Evolutionary conservation across 129 eudicot genomes (phyloP), one percentile per base, ranked within the genome.

Genomic region (Erigeron canadensis): DNA sequence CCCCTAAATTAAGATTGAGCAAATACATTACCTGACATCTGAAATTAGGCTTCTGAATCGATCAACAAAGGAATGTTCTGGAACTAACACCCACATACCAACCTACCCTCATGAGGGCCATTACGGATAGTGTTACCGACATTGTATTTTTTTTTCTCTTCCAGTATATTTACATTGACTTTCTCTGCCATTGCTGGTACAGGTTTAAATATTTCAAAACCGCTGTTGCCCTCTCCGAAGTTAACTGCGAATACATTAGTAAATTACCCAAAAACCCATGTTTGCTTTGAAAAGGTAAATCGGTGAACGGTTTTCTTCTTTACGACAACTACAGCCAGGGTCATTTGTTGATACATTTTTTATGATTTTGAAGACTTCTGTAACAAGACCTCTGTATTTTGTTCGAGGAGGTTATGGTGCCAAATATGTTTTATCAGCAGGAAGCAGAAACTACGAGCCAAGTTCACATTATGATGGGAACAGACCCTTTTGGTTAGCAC

Each of bases 401-500:
- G 40, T 53, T 56, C 72, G 5, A 66, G 73, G 53, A 63, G 54
- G 63, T 69, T 54, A 77, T 71, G 70, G 69, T 71, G 17, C 80
- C 51, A 81, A 55, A 65, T 67, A 53, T 77, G 69, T 59, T 60
- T 45, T 59, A n/a, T 74, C 80, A 62, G 79, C 57, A n/a, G 84
- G 80, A 72, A 70, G 85, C 65, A 80, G 80, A 73, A 73, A 86
- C 76, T 74, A 72, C 4, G 81, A 72, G 63, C 71, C 68, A 65
- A 67, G 75, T 70, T 63, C 58, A 67, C 75, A 81, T 60, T 79
- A 80, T 74, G 82, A 87, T 15, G 65, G 34, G 19, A 63, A 74
- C 53, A 66, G 72, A 63, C 87, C 91, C 56, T 84, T 79, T 78
- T 86, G 86, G 96, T 48, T 79, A n/a, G 18, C 66, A 69, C 63